These are phyloP conservation scores for Buxus sempervirens DNA, from an alignment of 164 flowering plant genomes.

Conservation along the genomic window DNA sequence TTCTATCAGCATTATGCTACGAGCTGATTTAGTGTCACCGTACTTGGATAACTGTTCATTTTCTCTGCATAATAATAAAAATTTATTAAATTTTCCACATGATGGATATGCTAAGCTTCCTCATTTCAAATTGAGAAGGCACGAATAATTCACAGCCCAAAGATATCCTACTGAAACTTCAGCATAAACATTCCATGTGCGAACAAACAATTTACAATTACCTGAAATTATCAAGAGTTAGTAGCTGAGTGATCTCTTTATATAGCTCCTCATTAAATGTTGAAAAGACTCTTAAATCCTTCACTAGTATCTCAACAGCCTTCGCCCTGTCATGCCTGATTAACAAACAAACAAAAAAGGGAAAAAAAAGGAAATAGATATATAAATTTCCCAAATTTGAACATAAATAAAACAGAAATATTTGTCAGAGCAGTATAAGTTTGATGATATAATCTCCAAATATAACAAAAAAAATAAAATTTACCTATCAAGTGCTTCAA, in stretches of 20 bases:
- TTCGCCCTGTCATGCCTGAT: conserved; percentile 71
- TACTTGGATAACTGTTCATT: conserved; percentile 93
- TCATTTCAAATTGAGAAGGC: not conserved
- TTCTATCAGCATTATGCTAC: conserved; percentile 81
- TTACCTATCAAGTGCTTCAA: conserved; percentile 80
- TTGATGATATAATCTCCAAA: not conserved
- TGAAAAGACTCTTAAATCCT: conserved; percentile 79
- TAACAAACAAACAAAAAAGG: conserved; percentile 16
- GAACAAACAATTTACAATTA: conserved; percentile 17
- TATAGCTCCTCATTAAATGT: conserved; percentile 77
- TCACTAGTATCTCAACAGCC: conserved; percentile 81
- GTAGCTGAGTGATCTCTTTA: conserved; percentile 79
- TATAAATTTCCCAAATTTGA: not conserved
- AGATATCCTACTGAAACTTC: too few species aligned
- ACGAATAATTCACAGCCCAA: not conserved
- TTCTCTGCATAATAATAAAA: conserved; percentile 47
- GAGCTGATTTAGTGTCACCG: conserved; percentile 91
- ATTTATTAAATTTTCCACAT: not conserved
- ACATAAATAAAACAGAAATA: not conserved
- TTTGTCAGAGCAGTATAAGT: not conserved
- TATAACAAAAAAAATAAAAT: not conserved
- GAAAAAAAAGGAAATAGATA: conserved; percentile 5
- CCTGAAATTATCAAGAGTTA: conserved; percentile 81
- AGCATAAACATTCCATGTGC: not conserved
- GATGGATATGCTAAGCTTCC: not conserved